Evolutionary conservation across 768 basidiomycete genomes (phyloP), one percentile per base, ranked within the genome.

Genomic region (Mycena rebaudengoi): DNA sequence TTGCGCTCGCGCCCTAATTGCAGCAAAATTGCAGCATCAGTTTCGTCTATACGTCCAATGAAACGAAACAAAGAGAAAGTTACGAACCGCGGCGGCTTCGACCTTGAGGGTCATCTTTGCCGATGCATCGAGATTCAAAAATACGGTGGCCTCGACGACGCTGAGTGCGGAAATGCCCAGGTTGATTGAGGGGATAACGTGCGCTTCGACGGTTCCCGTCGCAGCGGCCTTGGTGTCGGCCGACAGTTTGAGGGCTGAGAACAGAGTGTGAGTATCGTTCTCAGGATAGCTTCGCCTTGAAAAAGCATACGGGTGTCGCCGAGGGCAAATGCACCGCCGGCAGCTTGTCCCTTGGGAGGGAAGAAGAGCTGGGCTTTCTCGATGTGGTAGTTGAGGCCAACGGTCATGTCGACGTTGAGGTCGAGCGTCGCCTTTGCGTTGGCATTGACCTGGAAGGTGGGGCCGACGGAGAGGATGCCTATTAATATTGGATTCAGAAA

Each of bases 401-500:
- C 76, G 14, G 67, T 76, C 64, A 82, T 63, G 62, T 80, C 76
- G 26, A 80, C 71, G 56, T 78, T 72, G 16, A 82, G 60, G 41
- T 79, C 76, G 28, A 83, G 68, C 32, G 2, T 59, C 66, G 14
- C 79, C 78, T 20, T 56, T 74, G 1, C 76, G 79, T 52, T 77
- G 73, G 6, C 73, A 82, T 30, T 79, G 75, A 86, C 72, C 41
- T 77, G 64, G 73, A 86, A 83, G 4, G 79, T 75, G 7, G 86
- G 85, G 1, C 85, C 86, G 33, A 87, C 69, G 14, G 75, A 77
- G 33, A 87, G 66, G 48, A 87, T 77, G 6, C 85, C 75, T 79
- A 30, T 85, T 2, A 82, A 83, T n/a, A n/a, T n/a, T n/a, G n/a
- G n/a, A n/a, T n/a, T n/a, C n/a, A n/a, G n/a, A n/a, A n/a, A n/a